A percentile compares a stretch with the other conserved stretches of the same genome.
Conservation (phyloP, 345 rosid species). For the Brassica carinata region DNA sequence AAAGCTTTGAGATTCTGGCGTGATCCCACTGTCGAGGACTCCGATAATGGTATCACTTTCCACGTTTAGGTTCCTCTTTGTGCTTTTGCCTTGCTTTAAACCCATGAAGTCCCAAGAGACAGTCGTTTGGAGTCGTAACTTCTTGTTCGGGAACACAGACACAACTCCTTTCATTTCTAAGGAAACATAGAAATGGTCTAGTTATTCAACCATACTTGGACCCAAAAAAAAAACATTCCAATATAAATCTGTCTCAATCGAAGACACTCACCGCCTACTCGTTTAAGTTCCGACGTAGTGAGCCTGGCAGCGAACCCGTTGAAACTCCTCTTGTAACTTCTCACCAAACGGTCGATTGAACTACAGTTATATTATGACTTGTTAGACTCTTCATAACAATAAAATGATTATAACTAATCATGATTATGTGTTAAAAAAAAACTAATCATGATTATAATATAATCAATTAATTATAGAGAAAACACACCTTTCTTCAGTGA, state of each 20-base stretch:
- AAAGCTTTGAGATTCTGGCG: neutral
- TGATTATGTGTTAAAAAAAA: too few relatives aligned
- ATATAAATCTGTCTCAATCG: conserved; percentile 24
- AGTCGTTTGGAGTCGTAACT: neutral
- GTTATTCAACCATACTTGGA: too few relatives aligned
- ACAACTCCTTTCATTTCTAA: conserved; percentile 45
- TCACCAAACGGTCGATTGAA: conserved; percentile 38
- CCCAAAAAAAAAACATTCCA: too few relatives aligned
- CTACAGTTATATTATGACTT: conserved; percentile 18
- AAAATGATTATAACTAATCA: neutral
- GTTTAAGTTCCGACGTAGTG: conserved; percentile 45
- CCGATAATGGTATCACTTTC: conserved; percentile 50
- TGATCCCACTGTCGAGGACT: conserved; percentile 30
- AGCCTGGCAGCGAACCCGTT: conserved; percentile 62
- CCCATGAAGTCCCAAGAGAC: neutral
- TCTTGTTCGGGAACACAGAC: conserved; percentile 29
- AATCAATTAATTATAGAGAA: neutral
- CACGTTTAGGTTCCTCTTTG: neutral
- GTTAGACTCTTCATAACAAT: neutral
- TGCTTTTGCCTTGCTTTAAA: neutral
- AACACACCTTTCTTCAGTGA: conserved; percentile 33
- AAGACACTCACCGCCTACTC: conserved; percentile 44
- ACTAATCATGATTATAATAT: neutral
- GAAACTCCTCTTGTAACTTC: conserved; percentile 60
- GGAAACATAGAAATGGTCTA: neutral